phyloP scores from a whole-genome alignment of 768 basidiomycete species.

The Lentinus brumalis region DNA sequence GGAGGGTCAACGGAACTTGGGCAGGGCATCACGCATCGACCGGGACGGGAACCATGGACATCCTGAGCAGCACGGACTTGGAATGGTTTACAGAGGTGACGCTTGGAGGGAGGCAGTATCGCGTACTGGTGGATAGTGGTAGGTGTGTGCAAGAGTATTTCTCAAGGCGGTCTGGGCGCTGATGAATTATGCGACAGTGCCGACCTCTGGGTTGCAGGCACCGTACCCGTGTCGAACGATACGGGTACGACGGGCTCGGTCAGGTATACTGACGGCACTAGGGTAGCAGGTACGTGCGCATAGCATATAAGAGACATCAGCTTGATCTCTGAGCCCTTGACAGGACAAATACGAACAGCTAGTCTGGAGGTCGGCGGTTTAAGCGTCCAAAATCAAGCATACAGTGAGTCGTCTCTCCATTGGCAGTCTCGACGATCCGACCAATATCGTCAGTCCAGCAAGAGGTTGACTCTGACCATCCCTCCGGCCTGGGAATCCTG shows the following conservation, averaged over 20 bases:
- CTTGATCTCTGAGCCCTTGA: not conserved
- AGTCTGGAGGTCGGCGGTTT: constrained; percentile 28
- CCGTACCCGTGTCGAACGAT: constrained; percentile 24
- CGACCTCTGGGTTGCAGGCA: constrained; percentile 34
- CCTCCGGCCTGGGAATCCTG: constrained; percentile 28
- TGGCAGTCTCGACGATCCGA: not conserved
- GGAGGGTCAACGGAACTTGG: not conserved
- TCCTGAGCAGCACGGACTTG: constrained; percentile 25
- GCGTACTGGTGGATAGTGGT: constrained; percentile 36
- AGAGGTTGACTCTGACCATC: constrained; percentile 10
- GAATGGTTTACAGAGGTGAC: constrained; percentile 33
- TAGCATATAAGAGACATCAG: not conserved
- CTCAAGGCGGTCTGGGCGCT: not conserved
- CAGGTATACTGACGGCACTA: constrained; percentile 27
- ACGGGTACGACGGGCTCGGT: constrained; percentile 24
- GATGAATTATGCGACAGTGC: constrained; percentile 22
- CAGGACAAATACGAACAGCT: constrained; percentile 31
- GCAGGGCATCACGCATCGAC: not conserved
- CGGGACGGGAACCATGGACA: constrained; percentile 8
- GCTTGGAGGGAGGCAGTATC: constrained; percentile 26
- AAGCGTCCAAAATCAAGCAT: constrained; percentile 31
- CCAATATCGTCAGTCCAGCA: constrained; percentile 7
- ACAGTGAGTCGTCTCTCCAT: constrained; percentile 18
- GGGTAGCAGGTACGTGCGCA: constrained; percentile 20
- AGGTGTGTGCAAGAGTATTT: constrained; percentile 21